These are phyloP conservation scores for Saccharomycopsis synnaedendra DNA, from an alignment of 805 yeast genomes.

Conservation along the genomic window DNA sequence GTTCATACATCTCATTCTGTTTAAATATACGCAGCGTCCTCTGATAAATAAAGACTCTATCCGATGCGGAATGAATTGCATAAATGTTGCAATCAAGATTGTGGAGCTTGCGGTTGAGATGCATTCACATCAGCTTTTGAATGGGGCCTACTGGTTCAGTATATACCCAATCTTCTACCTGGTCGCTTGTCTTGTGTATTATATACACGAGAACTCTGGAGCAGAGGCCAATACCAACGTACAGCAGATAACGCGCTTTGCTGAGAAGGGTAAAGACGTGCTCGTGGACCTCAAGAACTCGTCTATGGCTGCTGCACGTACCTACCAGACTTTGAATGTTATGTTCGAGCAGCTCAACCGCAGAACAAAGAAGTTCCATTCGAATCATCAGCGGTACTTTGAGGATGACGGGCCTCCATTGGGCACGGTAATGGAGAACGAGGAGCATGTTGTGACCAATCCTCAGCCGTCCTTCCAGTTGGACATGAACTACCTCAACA, in stretches of 20 bases:
- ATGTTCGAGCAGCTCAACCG: slow-evolving; percentile 69
- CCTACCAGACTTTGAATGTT: slow-evolving; percentile 70
- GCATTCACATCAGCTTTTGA: slow-evolving; percentile 57
- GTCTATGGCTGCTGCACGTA: slow-evolving; percentile 69
- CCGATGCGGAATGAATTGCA: slow-evolving; percentile 71
- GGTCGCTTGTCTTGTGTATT: slow-evolving; percentile 76
- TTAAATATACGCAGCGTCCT: slow-evolving; percentile 30
- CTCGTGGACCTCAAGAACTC: slow-evolving; percentile 60
- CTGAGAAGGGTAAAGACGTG: slow-evolving; percentile 70
- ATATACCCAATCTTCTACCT: slow-evolving; percentile 83
- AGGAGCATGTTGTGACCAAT: slow-evolving; percentile 7
- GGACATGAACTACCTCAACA: neutral
- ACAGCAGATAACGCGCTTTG: slow-evolving; percentile 47
- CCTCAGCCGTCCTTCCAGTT: slow-evolving; percentile 12
- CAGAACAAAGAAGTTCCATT: slow-evolving; percentile 44
- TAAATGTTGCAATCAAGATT: slow-evolving; percentile 72
- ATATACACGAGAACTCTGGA: slow-evolving; percentile 44
- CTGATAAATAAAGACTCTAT: slow-evolving; percentile 46
- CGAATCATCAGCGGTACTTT: slow-evolving; percentile 12
- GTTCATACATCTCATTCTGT: slow-evolving; percentile 71
- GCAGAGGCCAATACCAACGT: slow-evolving; percentile 14
- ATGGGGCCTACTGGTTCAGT: slow-evolving; percentile 88
- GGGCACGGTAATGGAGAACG: neutral
- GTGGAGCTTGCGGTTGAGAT: slow-evolving; percentile 72
- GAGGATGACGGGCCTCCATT: slow-evolving; percentile 5